Evolutionary conservation across 495 filamentous ascomycete genomes (phyloP), one percentile per base, ranked within the genome.

Genomic region (Tetracladium marchalianum): DNA sequence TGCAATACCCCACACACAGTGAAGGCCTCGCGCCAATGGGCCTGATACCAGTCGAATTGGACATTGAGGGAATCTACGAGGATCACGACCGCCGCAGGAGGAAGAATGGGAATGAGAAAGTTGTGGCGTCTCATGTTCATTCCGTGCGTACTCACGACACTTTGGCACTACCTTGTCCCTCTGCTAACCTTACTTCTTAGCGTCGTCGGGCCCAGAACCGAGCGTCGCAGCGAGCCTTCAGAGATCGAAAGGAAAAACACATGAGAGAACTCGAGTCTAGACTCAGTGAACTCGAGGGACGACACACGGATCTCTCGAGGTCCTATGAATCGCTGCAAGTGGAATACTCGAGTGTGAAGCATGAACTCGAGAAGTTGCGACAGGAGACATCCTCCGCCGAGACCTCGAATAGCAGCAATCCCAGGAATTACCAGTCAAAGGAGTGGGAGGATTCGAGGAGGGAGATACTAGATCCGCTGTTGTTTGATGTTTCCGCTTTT

Each of bases 201-300:
- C 50, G 52, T 11, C 52, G 56, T 13, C 43, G 56, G 24, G 56
- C 56, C 27, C 56, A 59, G 31, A 59, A 59, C 35, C 41, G 56
- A 42, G 89, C 90, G 63, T 92, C 92, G 31, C 92, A 96, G 69
- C 82, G 90, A 56, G 90, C 90, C 34, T 97, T 96, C 62, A 84
- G 90, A 39, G 90, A 97, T 61, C 84, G 90, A 50, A 97, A 96
- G 64, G 90, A 96, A 58, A 80, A 82, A 35, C 89, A 92, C 56
- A 87, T 95, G 45, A 84, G 83, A 59, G 89, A 95, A 43, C 81
- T 97, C n/a, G 90, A 97, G 62, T 64, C 77, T 24, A 82, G 82
- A 62, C 74, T 86, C 49, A 70, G 61, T 47, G 68, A 64, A 34
- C 70, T 84, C 31, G 52, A 59, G 24, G 49, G 52, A 2, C 47